Percentiles rank a stretch among this genome's conserved stretches.
Conservation (phyloP, 1,139 yeast species). For the Kluyveromyces marxianus region DNA sequence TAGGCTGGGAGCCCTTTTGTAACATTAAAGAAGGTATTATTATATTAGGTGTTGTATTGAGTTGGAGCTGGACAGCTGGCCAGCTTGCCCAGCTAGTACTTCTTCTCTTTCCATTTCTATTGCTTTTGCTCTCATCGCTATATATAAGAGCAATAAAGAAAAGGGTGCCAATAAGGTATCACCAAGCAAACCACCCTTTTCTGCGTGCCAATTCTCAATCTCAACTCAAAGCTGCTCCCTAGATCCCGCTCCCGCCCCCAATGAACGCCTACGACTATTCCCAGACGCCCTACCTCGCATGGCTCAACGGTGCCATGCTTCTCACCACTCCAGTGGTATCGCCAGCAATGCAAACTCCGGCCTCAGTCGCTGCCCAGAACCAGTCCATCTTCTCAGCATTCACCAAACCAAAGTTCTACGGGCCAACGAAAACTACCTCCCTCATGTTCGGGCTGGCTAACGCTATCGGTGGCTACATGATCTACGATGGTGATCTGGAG, state of each 20-base stretch:
- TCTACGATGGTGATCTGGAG: slow-evolving; percentile 68
- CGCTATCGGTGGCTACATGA: slow-evolving; percentile 75
- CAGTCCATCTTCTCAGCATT: slow-evolving; percentile 8
- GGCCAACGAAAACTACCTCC: slow-evolving; percentile 42
- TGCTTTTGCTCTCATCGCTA: too few species aligned
- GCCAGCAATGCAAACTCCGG: slow-evolving; percentile 21
- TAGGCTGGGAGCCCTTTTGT: too few species aligned
- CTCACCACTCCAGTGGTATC: slow-evolving; percentile 40
- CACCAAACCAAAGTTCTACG: slow-evolving; percentile 24
- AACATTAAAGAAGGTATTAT: too few species aligned
- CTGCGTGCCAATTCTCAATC: too few species aligned
- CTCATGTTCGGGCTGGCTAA: slow-evolving; percentile 61
- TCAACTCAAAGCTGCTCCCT: too few species aligned
- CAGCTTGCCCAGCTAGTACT: too few species aligned
- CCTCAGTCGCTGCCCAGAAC: slow-evolving; percentile 9
- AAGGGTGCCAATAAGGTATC: too few species aligned
- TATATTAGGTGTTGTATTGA: too few species aligned
- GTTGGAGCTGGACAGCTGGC: background rate
- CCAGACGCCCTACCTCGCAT: slow-evolving; percentile 48
- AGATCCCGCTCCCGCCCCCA: too few species aligned
- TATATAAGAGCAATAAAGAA: too few species aligned
- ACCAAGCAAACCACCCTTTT: too few species aligned
- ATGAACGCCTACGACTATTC: slow-evolving; percentile 30
- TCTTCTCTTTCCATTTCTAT: too few species aligned
- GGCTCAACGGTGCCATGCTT: slow-evolving; percentile 38